Conservation (phyloP, 2,329 filamentous ascomycete species). For the Fusarium xylarioides region DNA sequence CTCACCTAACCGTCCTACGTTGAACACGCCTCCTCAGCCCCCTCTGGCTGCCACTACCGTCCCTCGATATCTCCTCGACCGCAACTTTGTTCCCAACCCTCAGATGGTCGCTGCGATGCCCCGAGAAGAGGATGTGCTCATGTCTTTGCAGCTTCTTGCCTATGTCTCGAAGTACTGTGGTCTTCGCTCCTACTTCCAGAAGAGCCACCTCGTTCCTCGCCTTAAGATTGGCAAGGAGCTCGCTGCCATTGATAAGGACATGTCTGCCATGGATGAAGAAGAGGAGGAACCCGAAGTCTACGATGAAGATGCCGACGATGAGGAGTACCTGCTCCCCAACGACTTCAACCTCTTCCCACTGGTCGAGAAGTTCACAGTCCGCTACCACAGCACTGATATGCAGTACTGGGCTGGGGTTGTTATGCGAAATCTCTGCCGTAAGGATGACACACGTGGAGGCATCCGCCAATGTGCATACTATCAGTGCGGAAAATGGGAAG, state of each 20-base stretch:
- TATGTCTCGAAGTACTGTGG: slow-evolving; percentile 99
- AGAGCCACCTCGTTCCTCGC: slow-evolving; percentile 90
- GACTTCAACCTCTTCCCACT: slow-evolving; percentile 98
- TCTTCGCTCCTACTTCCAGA: slow-evolving; percentile 92
- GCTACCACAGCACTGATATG: slow-evolving; percentile 96
- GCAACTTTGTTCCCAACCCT: slow-evolving; percentile 72
- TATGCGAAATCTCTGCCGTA: slow-evolving; percentile 98
- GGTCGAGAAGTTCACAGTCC: slow-evolving; percentile 97
- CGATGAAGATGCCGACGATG: slow-evolving; percentile 71
- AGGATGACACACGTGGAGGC: slow-evolving; percentile 92
- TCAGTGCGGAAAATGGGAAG: slow-evolving; percentile 98
- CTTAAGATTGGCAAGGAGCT: slow-evolving; percentile 91
- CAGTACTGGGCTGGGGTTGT: slow-evolving; percentile 99
- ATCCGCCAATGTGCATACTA: slow-evolving; percentile 98
- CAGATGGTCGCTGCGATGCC: slow-evolving; percentile 91
- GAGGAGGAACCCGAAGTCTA: slow-evolving; percentile 53
- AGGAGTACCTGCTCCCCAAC: slow-evolving; percentile 90
- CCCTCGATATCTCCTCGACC: slow-evolving; percentile 81
- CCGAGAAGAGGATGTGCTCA: slow-evolving; percentile 94
- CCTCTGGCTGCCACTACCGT: slow-evolving; percentile 75
- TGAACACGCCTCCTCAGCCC: slow-evolving; percentile 79
- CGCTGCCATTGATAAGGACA: slow-evolving; percentile 70
- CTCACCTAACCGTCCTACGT: slow-evolving; percentile 75
- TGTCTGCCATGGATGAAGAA: slow-evolving; percentile 50
- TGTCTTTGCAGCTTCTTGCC: slow-evolving; percentile 95